phyloP scores from a whole-genome alignment of 2,329 filamentous ascomycete genomes.

The Curvularia verruculosa region DNA sequence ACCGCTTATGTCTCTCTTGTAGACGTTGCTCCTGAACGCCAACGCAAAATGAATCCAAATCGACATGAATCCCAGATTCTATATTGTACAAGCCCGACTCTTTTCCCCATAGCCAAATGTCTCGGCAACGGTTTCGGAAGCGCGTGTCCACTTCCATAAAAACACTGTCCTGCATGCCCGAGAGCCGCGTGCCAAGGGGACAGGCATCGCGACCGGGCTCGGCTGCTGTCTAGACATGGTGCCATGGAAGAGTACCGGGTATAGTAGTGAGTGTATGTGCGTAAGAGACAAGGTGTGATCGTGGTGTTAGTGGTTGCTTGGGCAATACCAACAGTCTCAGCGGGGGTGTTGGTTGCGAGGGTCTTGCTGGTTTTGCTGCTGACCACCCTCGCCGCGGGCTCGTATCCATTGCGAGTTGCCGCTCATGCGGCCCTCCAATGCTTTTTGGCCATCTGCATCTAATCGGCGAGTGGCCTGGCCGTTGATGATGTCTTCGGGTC shows the following conservation, averaged over 20 bases:
- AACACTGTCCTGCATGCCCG: constrained; percentile 21
- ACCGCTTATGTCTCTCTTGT: constrained; percentile 34
- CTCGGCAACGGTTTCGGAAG: constrained; percentile 23
- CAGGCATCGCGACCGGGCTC: constrained; percentile 17
- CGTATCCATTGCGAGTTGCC: constrained; percentile 49
- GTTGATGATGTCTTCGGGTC: constrained; percentile 54
- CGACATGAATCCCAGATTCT: constrained; percentile 35
- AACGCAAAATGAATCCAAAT: constrained; percentile 33
- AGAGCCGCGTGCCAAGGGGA: constrained; percentile 14
- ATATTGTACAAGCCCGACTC: constrained; percentile 41
- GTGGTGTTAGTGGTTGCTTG: background rate
- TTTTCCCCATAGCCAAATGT: constrained; percentile 28
- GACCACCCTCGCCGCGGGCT: constrained; percentile 45
- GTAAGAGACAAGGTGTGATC: background rate
- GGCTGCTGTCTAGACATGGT: constrained; percentile 18
- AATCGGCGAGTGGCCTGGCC: constrained; percentile 37
- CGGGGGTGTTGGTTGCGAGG: constrained; percentile 48
- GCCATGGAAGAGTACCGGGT: constrained; percentile 12
- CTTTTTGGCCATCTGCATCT: constrained; percentile 57
- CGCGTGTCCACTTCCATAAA: constrained; percentile 19
- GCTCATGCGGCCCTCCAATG: constrained; percentile 53
- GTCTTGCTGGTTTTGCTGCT: constrained; percentile 46
- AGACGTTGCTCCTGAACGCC: constrained; percentile 42
- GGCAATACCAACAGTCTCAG: constrained; percentile 29
- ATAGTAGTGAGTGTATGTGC: constrained; percentile 17